A percentile compares a stretch with the other conserved stretches of the same genome.
phyloP scores from a whole-genome alignment of 2,329 filamentous ascomycete genomes.

The Fusarium circinatum region DNA sequence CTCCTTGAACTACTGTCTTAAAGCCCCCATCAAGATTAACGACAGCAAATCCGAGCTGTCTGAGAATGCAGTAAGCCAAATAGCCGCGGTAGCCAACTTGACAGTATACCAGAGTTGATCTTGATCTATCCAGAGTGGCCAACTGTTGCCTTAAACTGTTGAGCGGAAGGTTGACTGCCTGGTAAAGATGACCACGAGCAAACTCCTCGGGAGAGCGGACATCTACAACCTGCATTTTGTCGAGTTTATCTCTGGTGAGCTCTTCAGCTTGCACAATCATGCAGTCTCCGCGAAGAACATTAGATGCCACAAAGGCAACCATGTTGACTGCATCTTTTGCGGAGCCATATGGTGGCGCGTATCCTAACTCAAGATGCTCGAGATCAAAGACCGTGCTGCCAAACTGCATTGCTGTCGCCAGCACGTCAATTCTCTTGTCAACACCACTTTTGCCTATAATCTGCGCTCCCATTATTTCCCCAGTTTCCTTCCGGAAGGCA shows the following conservation, averaged over 20 bases:
- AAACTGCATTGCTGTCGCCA: not conserved
- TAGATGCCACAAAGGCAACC: not conserved
- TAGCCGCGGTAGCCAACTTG: not conserved
- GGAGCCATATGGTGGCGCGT: not conserved
- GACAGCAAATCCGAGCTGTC: not conserved
- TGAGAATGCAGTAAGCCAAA: not conserved
- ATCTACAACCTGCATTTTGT: not conserved
- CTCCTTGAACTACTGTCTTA: not conserved
- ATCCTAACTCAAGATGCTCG: not conserved
- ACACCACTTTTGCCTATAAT: not conserved
- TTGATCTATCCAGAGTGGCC: not conserved
- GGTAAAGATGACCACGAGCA: not conserved
- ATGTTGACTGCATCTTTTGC: not conserved
- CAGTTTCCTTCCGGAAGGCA: not conserved
- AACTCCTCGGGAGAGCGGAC: not conserved
- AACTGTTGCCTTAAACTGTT: not conserved
- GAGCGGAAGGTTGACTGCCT: not conserved
- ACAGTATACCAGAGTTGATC: not conserved
- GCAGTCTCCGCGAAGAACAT: not conserved
- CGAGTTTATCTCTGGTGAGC: not conserved
- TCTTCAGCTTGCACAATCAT: not conserved
- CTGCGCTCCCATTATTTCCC: not conserved
- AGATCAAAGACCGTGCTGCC: not conserved
- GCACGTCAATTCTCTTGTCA: not conserved
- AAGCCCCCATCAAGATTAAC: not conserved